Base-by-base conservation (phyloP, 2,329 filamentous ascomycete species). In the Uncinocarpus reesii region DNA sequence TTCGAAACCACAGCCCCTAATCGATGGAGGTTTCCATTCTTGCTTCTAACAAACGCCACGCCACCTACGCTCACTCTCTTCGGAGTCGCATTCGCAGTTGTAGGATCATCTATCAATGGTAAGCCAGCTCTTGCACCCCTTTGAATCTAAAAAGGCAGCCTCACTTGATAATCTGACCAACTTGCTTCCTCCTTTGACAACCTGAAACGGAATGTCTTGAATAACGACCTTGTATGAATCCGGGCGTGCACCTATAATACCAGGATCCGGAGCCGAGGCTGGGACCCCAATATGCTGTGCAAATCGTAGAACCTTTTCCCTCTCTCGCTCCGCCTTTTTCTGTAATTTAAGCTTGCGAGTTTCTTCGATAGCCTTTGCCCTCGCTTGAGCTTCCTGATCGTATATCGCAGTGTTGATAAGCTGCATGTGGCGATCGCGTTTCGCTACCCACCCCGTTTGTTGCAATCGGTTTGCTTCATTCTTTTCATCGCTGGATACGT, bases 21-120 rank as follows among this genome's bases (percentile, higher is more conserved):
- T 48, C 86, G 83, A 60, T 89, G 83, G 21, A 95, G 76, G 57
- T 94, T 95, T 53, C 88, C 88, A 57, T 83, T 84, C 64, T 90
- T 93, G 65, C 86, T 94, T 56, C 88, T 79, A 58, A 86, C 76
- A 62, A 94, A 95, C 55, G 78, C 80, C 58, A 94, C 84, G 35
- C 86, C 86, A 45, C 83, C 85, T 52, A 94, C 71, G 4, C 72
- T 69, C 34, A 82, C 76, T 54, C 75, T 77, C 66, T 88, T 92
- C 0, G 88, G 88, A 1, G 87, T 93, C 41, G 75, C 72, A 46
- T 76, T 79, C 47, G 78, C 74, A 31, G 76, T 71, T 59, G 80
- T 78, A 40, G 72, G 67, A 56, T 82, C 78, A 65, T 66, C 72
- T 74, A 65, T 47, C 42, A 61, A 54, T 52, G 54, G 63, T 69